Base-by-base conservation (phyloP, 2,329 filamentous ascomycete species). In the Colletotrichum salicis region DNA sequence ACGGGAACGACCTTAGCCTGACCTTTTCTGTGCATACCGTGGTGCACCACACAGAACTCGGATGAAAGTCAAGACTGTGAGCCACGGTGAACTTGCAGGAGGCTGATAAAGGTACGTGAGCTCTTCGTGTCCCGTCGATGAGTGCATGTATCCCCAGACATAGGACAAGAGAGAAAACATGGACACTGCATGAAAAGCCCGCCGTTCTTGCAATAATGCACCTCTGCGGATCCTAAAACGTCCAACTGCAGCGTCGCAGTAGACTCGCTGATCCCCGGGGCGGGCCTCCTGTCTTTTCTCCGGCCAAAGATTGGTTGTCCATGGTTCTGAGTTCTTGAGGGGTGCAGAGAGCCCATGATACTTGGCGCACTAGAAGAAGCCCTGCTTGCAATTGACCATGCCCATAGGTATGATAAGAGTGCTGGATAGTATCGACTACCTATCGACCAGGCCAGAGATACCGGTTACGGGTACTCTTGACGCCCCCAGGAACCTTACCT, bases 231-330 rank as follows among this genome's bases (percentile, higher is more conserved):
- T 48, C 41, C 41, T 15, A 31, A 57, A 35, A 7, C n/a, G 19
- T 27, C 56, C 56, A 61, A 33, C 64, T 61, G 64, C 56, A 61
- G 68, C 64, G 64, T 68, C 41, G 64, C 68, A 63, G 64, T 59
- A 51, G 51, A 62, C 67, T 29, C 41, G 68, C 37, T 68, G 68
- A 71, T 68, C 64, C 48, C 52, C 52, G 41, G 35, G 63, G 37
- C 52, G 64, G 37, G 31, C 51, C 27, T 70, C 67, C 51, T 67
- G 51, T 63, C 64, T 54, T 45, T 59, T 68, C 48, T 58, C 27
- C 51, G 67, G 56, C 55, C 63, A 58, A 41, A 52, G 59, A 58
- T 29, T 60, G 57, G 35, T 4, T 15, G 15, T 13, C 13, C 37
- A 29, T n/a, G 22, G 57, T 29, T 2, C 15, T 27, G 35, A 19